Conservation (phyloP, 2,329 filamentous ascomycete genomes). For the Pseudogymnoascus sp. region DNA sequence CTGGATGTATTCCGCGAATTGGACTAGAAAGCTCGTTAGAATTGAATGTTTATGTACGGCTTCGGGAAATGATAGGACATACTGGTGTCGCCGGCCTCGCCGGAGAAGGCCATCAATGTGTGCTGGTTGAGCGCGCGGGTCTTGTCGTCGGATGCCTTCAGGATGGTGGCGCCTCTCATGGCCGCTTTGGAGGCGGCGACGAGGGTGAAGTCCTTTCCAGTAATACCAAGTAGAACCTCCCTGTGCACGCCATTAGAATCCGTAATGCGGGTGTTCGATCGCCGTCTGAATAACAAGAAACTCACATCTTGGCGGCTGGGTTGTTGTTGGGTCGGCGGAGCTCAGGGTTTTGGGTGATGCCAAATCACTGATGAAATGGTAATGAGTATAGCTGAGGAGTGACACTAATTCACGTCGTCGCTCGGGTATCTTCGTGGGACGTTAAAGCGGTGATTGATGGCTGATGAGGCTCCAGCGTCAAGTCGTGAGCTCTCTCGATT, state of each 20-base stretch:
- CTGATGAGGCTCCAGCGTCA: slow-evolving; percentile 10
- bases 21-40: slow-evolving; percentile 50
- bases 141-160: slow-evolving; percentile 96
- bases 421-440: slow-evolving; percentile 10
- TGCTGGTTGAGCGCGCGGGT: slow-evolving; percentile 87
- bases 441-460: slow-evolving; percentile 10
- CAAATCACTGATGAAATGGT: slow-evolving; percentile 20
- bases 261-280: slow-evolving; percentile 10
- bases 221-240: slow-evolving; percentile 97
- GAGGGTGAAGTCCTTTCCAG: slow-evolving; percentile 98
- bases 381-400: slow-evolving; percentile 19
- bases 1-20: slow-evolving; percentile 99
- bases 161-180: slow-evolving; percentile 93
- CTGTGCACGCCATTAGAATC: slow-evolving; percentile 38
- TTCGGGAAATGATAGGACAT: slow-evolving; percentile 25
- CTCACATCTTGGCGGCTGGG: slow-evolving; percentile 27
- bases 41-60: not conserved
- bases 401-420: slow-evolving; percentile 21
- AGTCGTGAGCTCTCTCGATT: slow-evolving; percentile 2
- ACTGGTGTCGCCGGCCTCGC: slow-evolving; percentile 95
- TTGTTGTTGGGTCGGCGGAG: not conserved
- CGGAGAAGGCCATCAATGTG: slow-evolving; percentile 89
- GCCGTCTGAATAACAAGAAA: slow-evolving; percentile 14
- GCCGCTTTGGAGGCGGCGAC: slow-evolving; percentile 95
- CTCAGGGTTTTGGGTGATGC: slow-evolving; percentile 18